Conservation (phyloP, 768 basidiomycete species). For the Trametes gibbosa region DNA sequence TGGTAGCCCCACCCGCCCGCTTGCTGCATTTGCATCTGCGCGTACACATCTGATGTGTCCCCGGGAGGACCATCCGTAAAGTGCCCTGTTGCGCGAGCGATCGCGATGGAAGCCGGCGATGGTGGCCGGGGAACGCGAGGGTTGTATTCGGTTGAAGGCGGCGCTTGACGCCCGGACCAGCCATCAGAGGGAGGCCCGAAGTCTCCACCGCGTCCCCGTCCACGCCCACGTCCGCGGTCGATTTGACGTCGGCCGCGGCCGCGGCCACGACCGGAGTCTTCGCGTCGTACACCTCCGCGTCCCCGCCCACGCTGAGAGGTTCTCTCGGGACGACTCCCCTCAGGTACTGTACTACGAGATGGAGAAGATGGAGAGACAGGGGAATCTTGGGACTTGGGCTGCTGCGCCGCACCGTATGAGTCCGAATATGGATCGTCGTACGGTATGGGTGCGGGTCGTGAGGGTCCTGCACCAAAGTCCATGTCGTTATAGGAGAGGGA, state of each 20-base stretch:
- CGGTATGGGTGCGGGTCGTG: conserved; percentile 65
- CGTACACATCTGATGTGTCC: conserved; percentile 3
- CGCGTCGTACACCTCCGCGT: conserved; percentile 15
- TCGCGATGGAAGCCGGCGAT: conserved; percentile 47
- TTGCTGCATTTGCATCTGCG: not conserved
- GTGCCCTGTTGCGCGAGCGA: conserved; percentile 46
- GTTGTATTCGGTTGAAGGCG: conserved; percentile 32
- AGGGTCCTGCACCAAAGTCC: conserved; percentile 52
- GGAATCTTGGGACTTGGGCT: not conserved
- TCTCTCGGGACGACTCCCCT: not conserved
- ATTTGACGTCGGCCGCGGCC: conserved; percentile 21
- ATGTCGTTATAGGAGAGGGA: conserved; percentile 64
- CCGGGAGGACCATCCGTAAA: conserved; percentile 26
- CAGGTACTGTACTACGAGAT: not conserved
- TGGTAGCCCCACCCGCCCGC: conserved; percentile 17
- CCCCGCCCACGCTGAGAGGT: not conserved
- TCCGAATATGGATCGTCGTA: conserved; percentile 75
- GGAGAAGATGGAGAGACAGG: conserved; percentile 2
- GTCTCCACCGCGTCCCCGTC: conserved; percentile 27
- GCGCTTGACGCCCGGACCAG: conserved; percentile 26
- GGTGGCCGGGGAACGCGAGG: conserved; percentile 30
- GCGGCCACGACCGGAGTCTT: conserved; percentile 8
- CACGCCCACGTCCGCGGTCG: conserved; percentile 35
- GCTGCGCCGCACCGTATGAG: conserved; percentile 24
- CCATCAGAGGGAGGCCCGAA: conserved; percentile 21